Conservation (phyloP, 2,329 filamentous ascomycete genomes). For the Fusarium caatingaense region DNA sequence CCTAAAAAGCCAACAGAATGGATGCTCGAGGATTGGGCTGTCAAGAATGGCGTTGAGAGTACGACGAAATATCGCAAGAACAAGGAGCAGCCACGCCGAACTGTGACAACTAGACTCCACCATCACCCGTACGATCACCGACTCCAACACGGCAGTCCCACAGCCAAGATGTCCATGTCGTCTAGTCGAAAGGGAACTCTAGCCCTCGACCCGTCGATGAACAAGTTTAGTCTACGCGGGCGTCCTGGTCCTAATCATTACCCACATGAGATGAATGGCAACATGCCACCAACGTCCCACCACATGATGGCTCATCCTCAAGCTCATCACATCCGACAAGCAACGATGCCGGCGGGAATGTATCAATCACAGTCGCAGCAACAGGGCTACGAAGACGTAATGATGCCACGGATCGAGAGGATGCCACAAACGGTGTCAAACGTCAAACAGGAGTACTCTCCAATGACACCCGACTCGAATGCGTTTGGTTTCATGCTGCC, state of each 20-base stretch:
- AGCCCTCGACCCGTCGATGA: slow-evolving; percentile 47
- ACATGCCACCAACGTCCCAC: slow-evolving; percentile 39
- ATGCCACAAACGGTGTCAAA: slow-evolving; percentile 25
- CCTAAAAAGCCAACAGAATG: slow-evolving; percentile 79
- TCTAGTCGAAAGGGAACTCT: slow-evolving; percentile 49
- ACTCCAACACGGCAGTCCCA: slow-evolving; percentile 41
- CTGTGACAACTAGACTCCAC: slow-evolving; percentile 24
- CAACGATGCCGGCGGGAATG: slow-evolving; percentile 40
- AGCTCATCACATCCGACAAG: slow-evolving; percentile 28
- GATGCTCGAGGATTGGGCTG: slow-evolving; percentile 78
- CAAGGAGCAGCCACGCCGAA: slow-evolving; percentile 49
- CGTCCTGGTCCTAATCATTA: slow-evolving; percentile 25
- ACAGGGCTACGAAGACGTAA: slow-evolving; percentile 39
- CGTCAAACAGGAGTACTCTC: slow-evolving; percentile 39
- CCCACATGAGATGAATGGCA: slow-evolving; percentile 27
- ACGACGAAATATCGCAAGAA: slow-evolving; percentile 81
- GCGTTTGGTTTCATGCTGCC: slow-evolving; percentile 39
- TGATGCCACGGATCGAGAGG: slow-evolving; percentile 40
- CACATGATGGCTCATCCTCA: slow-evolving; percentile 26
- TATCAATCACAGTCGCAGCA: slow-evolving; percentile 35
- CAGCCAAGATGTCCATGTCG: slow-evolving; percentile 48
- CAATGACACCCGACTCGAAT: slow-evolving; percentile 39
- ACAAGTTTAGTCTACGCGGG: slow-evolving; percentile 42
- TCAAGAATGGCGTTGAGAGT: slow-evolving; percentile 79
- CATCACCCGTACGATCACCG: slow-evolving; percentile 32